Percentiles rank a stretch among this genome's conserved stretches.
Conservation (phyloP, 768 basidiomycete genomes). For the Phlegmacium glaucopus region DNA sequence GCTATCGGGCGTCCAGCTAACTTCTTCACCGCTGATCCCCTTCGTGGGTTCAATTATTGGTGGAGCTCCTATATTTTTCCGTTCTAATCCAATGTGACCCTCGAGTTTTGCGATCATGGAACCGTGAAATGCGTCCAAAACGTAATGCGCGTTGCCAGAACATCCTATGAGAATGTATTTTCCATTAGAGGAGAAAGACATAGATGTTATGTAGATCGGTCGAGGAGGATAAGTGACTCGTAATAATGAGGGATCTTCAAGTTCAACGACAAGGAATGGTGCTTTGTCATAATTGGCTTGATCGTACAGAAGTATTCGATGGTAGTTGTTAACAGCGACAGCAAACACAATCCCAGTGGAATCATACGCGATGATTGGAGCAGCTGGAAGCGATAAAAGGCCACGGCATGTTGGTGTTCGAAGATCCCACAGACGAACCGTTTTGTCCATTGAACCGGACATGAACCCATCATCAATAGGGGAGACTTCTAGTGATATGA, state of each 20-base stretch:
- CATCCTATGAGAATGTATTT: conserved; percentile 91
- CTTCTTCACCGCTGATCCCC: conserved; percentile 90
- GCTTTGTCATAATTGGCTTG: conserved; percentile 85
- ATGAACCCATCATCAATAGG: conserved; percentile 95
- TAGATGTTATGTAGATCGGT: conserved; percentile 85
- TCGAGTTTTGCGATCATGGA: conserved; percentile 80
- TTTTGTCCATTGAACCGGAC: conserved; percentile 91
- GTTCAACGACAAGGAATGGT: conserved; percentile 80
- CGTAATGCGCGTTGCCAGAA: conserved; percentile 88
- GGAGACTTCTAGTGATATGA: conserved; percentile 87
- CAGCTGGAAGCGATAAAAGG: conserved; percentile 66
- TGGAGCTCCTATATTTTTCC: conserved; percentile 47
- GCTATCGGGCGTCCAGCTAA: conserved; percentile 92
- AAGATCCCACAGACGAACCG: conserved; percentile 95
- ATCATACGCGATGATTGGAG: conserved; percentile 84
- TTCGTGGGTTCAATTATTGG: conserved; percentile 64
- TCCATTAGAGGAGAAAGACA: conserved; percentile 87
- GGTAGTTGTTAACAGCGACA: conserved; percentile 79
- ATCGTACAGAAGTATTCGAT: conserved; percentile 83
- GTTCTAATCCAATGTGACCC: conserved; percentile 81
- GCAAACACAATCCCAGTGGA: conserved; percentile 81
- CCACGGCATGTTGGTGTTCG: conserved; percentile 77
- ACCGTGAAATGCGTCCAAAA: conserved; percentile 89
- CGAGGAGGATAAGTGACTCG: conserved; percentile 83
- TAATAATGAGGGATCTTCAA: conserved; percentile 77